These are phyloP conservation scores for Rhodomyrtus psidioides DNA, from an alignment of 441 rosid species.

Conservation along the genomic window DNA sequence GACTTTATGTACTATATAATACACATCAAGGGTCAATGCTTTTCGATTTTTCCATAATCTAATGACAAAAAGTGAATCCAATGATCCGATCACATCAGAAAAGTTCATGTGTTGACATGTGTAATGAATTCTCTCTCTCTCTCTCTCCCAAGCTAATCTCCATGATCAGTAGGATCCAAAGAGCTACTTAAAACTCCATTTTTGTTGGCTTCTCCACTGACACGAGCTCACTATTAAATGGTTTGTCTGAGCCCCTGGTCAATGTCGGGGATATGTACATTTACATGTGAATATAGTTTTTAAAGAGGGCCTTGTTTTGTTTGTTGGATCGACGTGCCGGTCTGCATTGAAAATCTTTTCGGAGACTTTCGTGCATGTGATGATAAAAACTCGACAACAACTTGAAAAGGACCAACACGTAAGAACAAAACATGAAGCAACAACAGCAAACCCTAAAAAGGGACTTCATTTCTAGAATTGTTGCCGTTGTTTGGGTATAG, in stretches of 20 bases:
- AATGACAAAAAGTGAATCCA: neutral
- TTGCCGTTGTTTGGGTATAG: neutral
- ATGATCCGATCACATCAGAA: neutral
- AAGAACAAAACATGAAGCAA: neutral
- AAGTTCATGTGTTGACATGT: neutral
- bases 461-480: neutral
- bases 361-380: neutral
- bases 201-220: neutral
- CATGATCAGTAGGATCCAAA: neutral
- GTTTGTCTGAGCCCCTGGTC: neutral
- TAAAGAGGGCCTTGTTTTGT: neutral
- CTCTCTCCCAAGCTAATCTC: neutral
- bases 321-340: neutral
- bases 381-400: conserved; percentile 2
- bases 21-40: neutral
- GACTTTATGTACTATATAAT: neutral
- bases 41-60: neutral
- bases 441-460: neutral
- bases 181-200: neutral
- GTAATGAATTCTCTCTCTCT: neutral
- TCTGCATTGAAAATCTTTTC: neutral
- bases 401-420: conserved; percentile 1
- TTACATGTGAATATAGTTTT: neutral
- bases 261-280: neutral
- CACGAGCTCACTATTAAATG: neutral